phyloP scores from a whole-genome alignment of 352 stramenopile genomes.

The Blastocystis sp. region DNA sequence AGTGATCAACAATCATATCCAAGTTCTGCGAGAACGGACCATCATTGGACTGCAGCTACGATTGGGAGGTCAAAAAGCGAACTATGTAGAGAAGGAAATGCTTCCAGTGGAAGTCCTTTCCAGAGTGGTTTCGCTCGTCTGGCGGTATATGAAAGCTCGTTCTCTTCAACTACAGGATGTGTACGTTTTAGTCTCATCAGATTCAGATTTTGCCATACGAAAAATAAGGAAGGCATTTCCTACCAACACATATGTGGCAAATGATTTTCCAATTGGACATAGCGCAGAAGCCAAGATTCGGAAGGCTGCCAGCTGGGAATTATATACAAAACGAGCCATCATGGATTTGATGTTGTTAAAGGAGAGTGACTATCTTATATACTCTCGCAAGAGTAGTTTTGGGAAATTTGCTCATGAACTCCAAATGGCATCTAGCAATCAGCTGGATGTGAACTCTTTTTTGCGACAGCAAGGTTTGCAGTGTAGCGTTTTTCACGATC shows the following conservation, averaged over 20 bases:
- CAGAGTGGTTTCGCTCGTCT: background rate
- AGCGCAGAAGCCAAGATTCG: background rate
- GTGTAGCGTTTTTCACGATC: background rate
- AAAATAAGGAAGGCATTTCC: background rate
- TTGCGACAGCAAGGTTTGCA: conserved; percentile 2
- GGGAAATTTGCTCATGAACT: background rate
- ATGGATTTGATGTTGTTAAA: conserved; percentile 36
- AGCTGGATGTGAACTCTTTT: background rate
- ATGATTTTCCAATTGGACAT: conserved; percentile 28
- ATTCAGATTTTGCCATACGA: background rate
- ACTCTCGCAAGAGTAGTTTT: conserved; percentile 13
- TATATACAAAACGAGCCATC: conserved; percentile 2
- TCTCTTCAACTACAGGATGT: background rate
- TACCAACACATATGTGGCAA: background rate
- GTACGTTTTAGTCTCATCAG: background rate
- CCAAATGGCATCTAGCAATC: background rate
- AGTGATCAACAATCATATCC: background rate
- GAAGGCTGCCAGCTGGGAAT: background rate
- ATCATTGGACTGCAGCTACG: conserved; percentile 21
- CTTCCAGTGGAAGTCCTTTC: background rate
- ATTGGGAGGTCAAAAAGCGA: conserved; percentile 5
- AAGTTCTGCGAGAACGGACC: background rate
- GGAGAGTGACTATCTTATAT: conserved; percentile 41
- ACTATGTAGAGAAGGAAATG: conserved; percentile 11
- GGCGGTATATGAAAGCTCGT: background rate